These are phyloP conservation scores for Trichoderma virens DNA, from an alignment of 495 filamentous ascomycete genomes.

Conservation along the genomic window DNA sequence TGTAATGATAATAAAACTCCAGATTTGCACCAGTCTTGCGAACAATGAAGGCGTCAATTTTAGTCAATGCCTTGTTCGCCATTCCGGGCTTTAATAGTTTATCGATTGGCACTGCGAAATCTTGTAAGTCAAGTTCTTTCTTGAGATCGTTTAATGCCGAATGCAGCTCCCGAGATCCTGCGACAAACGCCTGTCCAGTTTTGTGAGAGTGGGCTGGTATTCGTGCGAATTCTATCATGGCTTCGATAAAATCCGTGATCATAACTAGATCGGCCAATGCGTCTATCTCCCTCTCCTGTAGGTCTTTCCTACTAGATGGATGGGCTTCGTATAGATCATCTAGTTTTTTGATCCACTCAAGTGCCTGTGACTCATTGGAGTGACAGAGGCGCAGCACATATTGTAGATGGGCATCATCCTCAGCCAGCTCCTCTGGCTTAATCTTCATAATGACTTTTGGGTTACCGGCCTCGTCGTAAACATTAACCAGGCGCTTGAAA, in stretches of 20 bases:
- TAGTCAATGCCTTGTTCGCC: slow-evolving; percentile 23
- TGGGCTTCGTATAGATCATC: slow-evolving; percentile 16
- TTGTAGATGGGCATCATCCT: slow-evolving; percentile 19
- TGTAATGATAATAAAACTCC: slow-evolving; percentile 27
- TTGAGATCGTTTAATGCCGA: slow-evolving; percentile 23
- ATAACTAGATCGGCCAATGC: slow-evolving; percentile 22
- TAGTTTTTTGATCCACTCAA: slow-evolving; percentile 22
- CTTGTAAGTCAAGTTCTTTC: slow-evolving; percentile 22
- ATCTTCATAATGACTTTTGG: slow-evolving; percentile 23
- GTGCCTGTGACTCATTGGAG: slow-evolving; percentile 15
- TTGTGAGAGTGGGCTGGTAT: slow-evolving; percentile 22
- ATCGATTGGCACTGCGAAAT: slow-evolving; percentile 27
- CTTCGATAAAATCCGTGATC: slow-evolving; percentile 22
- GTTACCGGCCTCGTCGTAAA: slow-evolving; percentile 22
- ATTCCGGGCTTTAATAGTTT: slow-evolving; percentile 30
- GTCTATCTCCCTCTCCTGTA: slow-evolving; percentile 19
- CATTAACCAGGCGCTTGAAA: slow-evolving; percentile 26
- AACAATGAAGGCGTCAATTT: slow-evolving; percentile 27
- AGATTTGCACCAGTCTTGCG: slow-evolving; percentile 28
- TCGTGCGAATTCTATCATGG: slow-evolving; percentile 17
- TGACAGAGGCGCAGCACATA: slow-evolving; percentile 30
- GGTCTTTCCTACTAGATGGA: slow-evolving; percentile 13
- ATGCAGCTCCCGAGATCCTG: slow-evolving; percentile 19
- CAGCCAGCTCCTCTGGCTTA: slow-evolving; percentile 22
- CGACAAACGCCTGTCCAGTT: slow-evolving; percentile 25